phyloP scores from a whole-genome alignment of 2,329 filamentous ascomycete species.

The Fusarium bulbicola region DNA sequence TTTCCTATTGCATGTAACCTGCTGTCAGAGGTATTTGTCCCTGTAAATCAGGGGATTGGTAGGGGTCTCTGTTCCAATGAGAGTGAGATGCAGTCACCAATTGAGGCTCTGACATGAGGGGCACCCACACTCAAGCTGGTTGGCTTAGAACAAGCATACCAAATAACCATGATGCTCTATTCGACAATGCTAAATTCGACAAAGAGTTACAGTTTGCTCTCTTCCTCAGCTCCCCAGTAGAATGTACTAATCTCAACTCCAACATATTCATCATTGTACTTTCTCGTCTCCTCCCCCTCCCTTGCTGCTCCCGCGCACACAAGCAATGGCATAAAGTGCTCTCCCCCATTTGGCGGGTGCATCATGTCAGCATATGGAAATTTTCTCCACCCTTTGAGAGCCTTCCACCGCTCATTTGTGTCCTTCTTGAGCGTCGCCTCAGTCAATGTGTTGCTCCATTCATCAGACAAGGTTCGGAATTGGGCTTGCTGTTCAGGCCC shows the following conservation, averaged over 20 bases:
- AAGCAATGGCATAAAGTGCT: constrained; percentile 68
- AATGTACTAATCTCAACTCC: constrained; percentile 64
- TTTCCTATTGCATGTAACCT: neutral
- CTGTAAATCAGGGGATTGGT: constrained; percentile 24
- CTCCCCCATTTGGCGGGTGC: constrained; percentile 63
- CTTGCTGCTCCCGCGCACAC: constrained; percentile 63
- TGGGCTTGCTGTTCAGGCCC: constrained; percentile 31
- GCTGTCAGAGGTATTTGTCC: constrained; percentile 8
- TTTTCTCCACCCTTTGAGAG: constrained; percentile 57
- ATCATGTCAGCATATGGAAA: constrained; percentile 60
- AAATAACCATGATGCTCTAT: neutral
- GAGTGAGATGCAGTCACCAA: constrained; percentile 5
- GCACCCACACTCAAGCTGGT: neutral
- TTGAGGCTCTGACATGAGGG: neutral
- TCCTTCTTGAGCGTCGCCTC: constrained; percentile 50
- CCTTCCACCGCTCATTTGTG: constrained; percentile 48
- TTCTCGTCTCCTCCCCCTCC: constrained; percentile 52
- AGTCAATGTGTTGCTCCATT: constrained; percentile 59
- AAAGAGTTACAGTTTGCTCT: constrained; percentile 5
- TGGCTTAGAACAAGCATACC: constrained; percentile 19
- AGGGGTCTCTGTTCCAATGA: constrained; percentile 10
- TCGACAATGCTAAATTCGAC: neutral
- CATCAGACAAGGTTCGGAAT: constrained; percentile 42
- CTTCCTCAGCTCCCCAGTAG: constrained; percentile 58
- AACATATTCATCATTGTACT: constrained; percentile 59